These are phyloP conservation scores for Ceratobasidium theobromae DNA, from an alignment of 1,284 basidiomycete genomes.

Conservation along the genomic window DNA sequence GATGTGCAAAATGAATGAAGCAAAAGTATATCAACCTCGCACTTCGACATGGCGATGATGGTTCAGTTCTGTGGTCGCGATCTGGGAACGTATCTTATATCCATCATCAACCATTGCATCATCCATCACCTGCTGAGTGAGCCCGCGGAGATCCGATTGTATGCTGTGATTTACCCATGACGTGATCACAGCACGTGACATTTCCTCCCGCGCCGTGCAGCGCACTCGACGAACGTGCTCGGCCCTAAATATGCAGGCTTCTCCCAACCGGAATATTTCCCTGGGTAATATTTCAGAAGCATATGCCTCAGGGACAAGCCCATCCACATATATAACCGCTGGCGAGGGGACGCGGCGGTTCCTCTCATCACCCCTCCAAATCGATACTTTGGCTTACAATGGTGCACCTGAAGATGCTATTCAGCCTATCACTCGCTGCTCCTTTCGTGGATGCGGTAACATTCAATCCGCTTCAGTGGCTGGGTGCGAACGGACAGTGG, in stretches of 20 bases:
- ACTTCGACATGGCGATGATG: neutral
- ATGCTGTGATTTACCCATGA: no score
- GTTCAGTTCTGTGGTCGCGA: neutral
- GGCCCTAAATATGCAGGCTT: neutral
- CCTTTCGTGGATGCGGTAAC: neutral
- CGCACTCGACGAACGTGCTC: conserved; percentile 23
- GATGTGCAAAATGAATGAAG: conserved; percentile 1
- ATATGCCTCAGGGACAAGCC: neutral
- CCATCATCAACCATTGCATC: conserved; percentile 29
- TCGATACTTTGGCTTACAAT: neutral
- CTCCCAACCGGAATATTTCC: neutral
- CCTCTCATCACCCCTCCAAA: neutral
- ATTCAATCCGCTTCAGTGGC: conserved; percentile 11
- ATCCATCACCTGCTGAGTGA: conserved; percentile 28
- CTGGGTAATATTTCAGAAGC: neutral
- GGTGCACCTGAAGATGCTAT: neutral
- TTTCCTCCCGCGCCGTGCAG: no score
- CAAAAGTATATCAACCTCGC: no score
- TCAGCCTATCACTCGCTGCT: neutral
- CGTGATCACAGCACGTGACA: no score
- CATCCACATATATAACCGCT: neutral
- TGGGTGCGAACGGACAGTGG: conserved; percentile 25
- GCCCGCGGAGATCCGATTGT: conserved; percentile 22
- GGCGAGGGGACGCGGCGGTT: neutral
- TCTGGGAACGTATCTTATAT: conserved; percentile 30